Conservation (phyloP, 23 red algal genomes). For the Gracilaria domingensis region DNA sequence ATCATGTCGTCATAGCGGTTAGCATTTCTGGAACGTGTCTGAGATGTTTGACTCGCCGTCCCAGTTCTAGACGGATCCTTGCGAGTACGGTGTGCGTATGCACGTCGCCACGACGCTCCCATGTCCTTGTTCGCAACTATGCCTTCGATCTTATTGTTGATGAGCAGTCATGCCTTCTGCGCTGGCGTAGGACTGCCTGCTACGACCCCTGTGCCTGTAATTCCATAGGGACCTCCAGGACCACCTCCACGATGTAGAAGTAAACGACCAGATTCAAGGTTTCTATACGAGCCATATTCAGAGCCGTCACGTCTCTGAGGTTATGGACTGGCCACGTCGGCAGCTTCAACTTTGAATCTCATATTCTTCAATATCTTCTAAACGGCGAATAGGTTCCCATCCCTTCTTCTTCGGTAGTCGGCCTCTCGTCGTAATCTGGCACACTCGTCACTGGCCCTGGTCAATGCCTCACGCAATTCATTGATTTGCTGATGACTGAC, state of each 20-base stretch:
- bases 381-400: slow-evolving; percentile 50
- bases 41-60: slow-evolving; percentile 27
- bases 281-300: slow-evolving; percentile 38
- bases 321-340: slow-evolving; percentile 14
- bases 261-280: slow-evolving; percentile 20
- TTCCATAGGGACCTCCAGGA: slow-evolving; percentile 31
- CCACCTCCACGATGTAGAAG: slow-evolving; percentile 30
- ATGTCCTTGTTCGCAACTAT: slow-evolving; percentile 48
- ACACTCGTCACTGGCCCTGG: slow-evolving; percentile 60
- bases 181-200: slow-evolving; percentile 34
- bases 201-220: slow-evolving; percentile 22
- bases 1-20: slow-evolving; percentile 24
- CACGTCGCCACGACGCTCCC: slow-evolving; percentile 14
- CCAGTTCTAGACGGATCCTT: slow-evolving; percentile 22
- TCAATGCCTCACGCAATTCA: slow-evolving; percentile 63
- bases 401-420: slow-evolving; percentile 54
- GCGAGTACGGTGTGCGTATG: neutral
- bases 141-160: slow-evolving; percentile 67
- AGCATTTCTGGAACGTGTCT: slow-evolving; percentile 31
- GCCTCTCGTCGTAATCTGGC: slow-evolving; percentile 61
- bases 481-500: slow-evolving; percentile 70
- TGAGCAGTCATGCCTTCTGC: slow-evolving; percentile 60
- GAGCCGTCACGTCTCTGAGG: slow-evolving; percentile 52
- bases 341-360: slow-evolving; percentile 38
- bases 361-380: slow-evolving; percentile 62